Conservation (phyloP, 257 asterid genomes). For the Solanum paucissectum region DNA sequence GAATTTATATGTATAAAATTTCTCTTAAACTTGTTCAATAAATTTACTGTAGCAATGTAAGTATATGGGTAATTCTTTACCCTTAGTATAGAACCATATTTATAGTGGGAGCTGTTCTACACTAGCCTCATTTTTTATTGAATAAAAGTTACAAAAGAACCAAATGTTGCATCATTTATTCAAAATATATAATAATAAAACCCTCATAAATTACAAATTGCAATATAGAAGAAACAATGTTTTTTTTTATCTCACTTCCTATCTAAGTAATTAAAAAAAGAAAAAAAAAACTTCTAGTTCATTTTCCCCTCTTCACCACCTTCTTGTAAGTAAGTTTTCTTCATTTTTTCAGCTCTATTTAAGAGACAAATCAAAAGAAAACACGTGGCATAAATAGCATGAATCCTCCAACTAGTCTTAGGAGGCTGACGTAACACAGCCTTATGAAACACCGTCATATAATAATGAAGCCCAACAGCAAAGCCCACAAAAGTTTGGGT, state of each 20-base stretch:
- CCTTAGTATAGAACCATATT: not conserved
- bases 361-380: slow-evolving; percentile 62
- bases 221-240: not conserved
- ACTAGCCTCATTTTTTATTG: not conserved
- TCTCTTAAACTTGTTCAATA: not conserved
- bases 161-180: not conserved
- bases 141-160: too few species aligned
- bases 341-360: slow-evolving; percentile 46
- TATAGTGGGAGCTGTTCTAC: not conserved
- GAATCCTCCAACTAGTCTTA: slow-evolving; percentile 69
- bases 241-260: not conserved
- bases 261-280: not conserved
- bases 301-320: slow-evolving; percentile 76
- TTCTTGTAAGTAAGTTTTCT: slow-evolving; percentile 67
- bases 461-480: slow-evolving; percentile 83
- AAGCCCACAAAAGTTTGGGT: slow-evolving; percentile 86
- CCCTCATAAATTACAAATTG: not conserved
- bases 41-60: too few species aligned
- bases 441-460: slow-evolving; percentile 73
- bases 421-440: slow-evolving; percentile 82
- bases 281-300: slow-evolving; percentile 14
- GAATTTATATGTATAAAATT: too few species aligned
- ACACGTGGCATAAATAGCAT: slow-evolving; percentile 74
- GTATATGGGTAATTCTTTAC: not conserved
- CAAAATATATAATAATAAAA: not conserved